These are phyloP conservation scores for Puccinia polysora DNA, from an alignment of 1,284 basidiomycete species.

Conservation along the genomic window DNA sequence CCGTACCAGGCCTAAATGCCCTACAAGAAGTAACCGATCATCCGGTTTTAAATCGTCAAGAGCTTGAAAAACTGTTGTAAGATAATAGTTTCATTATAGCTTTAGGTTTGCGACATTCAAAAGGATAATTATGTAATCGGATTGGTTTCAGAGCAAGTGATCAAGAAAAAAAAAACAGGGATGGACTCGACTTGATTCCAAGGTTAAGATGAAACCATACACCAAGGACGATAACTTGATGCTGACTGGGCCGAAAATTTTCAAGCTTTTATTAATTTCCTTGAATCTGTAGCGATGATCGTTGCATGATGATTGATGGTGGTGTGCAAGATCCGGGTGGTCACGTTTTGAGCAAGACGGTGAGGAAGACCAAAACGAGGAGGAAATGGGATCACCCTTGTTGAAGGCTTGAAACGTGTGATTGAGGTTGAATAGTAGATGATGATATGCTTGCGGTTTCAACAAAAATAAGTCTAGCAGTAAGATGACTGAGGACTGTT, in stretches of 20 bases:
- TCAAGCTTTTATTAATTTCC: neutral
- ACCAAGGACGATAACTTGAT: neutral
- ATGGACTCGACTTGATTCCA: constrained; percentile 22
- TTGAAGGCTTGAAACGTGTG: neutral
- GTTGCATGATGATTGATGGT: too few species aligned
- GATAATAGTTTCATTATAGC: neutral
- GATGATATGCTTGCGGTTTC: constrained; percentile 33
- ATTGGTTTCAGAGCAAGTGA: neutral
- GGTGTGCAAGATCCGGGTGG: too few species aligned
- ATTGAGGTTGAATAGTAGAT: constrained; percentile 21
- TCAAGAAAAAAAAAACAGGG: neutral
- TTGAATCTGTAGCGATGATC: neutral
- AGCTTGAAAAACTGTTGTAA: constrained; percentile 7
- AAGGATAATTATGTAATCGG: neutral
- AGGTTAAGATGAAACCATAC: constrained; percentile 3
- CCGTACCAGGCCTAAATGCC: neutral
- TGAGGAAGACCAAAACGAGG: too few species aligned
- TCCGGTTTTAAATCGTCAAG: neutral
- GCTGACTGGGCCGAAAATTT: neutral
- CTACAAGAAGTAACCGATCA: neutral
- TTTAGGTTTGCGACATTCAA: too few species aligned
- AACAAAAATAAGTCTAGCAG: constrained; percentile 30
- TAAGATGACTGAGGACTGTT: constrained; percentile 24
- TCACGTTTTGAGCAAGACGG: too few species aligned
- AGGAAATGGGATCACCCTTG: too few species aligned